phyloP scores from a whole-genome alignment of 441 rosid species.

The Sinapis alba region DNA sequence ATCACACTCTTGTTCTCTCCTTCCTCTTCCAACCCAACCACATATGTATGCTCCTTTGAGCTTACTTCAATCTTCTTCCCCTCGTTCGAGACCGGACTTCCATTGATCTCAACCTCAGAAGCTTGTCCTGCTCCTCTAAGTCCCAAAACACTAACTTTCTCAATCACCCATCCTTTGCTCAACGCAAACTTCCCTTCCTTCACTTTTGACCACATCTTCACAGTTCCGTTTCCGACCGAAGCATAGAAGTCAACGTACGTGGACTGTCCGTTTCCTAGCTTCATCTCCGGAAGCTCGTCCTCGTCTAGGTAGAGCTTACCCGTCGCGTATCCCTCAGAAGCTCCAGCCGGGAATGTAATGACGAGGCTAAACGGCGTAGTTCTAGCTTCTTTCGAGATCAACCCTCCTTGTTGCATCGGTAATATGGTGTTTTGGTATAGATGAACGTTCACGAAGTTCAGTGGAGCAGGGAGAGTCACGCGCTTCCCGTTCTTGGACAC shows the following conservation, averaged over 20 bases:
- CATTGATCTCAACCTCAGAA: conserved; percentile 54
- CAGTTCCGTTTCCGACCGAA: conserved; percentile 53
- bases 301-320: conserved; percentile 78
- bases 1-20: conserved; percentile 51
- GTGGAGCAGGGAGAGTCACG: conserved; percentile 76
- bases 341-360: conserved; percentile 79
- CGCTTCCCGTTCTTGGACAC: conserved; percentile 55
- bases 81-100: conserved; percentile 32
- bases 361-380: conserved; percentile 77
- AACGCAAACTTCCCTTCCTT: conserved; percentile 77
- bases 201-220: conserved; percentile 87
- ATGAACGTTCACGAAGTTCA: conserved; percentile 83
- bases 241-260: conserved; percentile 68
- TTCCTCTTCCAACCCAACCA: conserved; percentile 42
- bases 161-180: conserved; percentile 71
- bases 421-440: conserved; percentile 76
- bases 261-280: conserved; percentile 69
- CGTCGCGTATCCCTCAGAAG: conserved; percentile 57
- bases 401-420: conserved; percentile 95
- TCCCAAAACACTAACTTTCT: conserved; percentile 71
- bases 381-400: conserved; percentile 81
- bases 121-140: conserved; percentile 50
- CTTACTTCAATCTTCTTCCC: conserved; percentile 44
- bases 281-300: conserved; percentile 94
- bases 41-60: conserved; percentile 49